Evolutionary conservation across 768 basidiomycete genomes (phyloP).

Genomic region (Vararia minispora): DNA sequence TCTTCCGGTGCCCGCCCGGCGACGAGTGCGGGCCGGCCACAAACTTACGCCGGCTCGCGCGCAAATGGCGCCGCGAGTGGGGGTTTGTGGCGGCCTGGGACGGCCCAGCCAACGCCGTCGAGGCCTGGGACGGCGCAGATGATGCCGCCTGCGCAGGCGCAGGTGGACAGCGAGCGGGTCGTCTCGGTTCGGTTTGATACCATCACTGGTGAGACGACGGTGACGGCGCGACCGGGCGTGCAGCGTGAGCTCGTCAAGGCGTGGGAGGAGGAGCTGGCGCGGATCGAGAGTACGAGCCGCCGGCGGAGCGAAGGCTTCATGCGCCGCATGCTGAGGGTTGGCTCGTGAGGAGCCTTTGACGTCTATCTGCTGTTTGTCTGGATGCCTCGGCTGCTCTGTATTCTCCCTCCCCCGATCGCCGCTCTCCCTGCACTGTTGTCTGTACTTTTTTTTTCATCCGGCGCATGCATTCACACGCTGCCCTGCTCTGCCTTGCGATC

Average conservation of each 20-base stretch:
- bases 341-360: too few relatives aligned
- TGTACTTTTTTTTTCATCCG: too few relatives aligned
- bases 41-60: too few relatives aligned
- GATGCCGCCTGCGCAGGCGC: not conserved
- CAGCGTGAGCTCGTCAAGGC: constrained; percentile 31
- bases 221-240: constrained; percentile 22
- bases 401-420: too few relatives aligned
- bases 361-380: too few relatives aligned
- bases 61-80: not conserved
- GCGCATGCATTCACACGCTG: too few relatives aligned
- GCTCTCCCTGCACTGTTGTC: too few relatives aligned
- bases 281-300: constrained; percentile 58
- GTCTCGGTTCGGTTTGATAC: not conserved
- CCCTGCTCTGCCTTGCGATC: too few relatives aligned
- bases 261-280: constrained; percentile 72
- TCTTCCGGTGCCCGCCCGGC: not conserved
- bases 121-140: not conserved
- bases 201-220: constrained; percentile 15
- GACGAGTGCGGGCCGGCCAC: constrained; percentile 3
- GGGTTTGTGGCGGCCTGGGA: constrained; percentile 3
- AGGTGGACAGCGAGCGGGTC: not conserved
- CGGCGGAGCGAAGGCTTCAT: too few relatives aligned
- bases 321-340: too few relatives aligned
- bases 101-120: not conserved
- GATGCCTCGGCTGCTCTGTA: too few relatives aligned